A percentile compares a stretch with the other conserved stretches of the same genome.
Evolutionary conservation across 2,329 filamentous ascomycete species (phyloP).

Genomic region (Ascochyta clinopodiicola): DNA sequence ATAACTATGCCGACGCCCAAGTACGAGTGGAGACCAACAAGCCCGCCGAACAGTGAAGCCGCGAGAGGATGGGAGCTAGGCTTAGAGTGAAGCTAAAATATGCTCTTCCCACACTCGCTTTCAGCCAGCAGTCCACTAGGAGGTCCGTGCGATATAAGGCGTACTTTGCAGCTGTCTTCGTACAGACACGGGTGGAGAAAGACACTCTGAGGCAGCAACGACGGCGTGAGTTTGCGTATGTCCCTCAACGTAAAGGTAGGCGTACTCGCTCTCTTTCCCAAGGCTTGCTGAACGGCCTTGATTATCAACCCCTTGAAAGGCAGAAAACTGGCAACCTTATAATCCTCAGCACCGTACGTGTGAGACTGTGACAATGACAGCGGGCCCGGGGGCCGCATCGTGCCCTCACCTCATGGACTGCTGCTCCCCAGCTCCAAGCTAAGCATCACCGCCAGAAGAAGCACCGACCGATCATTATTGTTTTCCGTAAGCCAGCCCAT

Average conservation of each 20-base stretch:
- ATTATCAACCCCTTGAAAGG: not conserved
- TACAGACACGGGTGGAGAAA: not conserved
- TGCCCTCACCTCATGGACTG: too few species aligned
- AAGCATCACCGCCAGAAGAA: too few species aligned
- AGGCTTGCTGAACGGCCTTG: too few species aligned
- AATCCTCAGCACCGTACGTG: slow-evolving; percentile 14
- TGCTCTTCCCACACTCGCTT: slow-evolving; percentile 8
- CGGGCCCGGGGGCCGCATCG: too few species aligned
- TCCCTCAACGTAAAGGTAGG: not conserved
- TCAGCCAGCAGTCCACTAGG: slow-evolving; percentile 2
- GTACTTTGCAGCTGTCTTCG: slow-evolving; percentile 4
- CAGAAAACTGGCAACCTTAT: slow-evolving; percentile 11
- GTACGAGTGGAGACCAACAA: slow-evolving; percentile 3
- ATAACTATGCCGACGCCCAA: not conserved
- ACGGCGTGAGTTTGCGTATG: not conserved
- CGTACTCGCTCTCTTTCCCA: too few species aligned
- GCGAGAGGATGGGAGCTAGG: slow-evolving; percentile 3
- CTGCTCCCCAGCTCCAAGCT: too few species aligned
- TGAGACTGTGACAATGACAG: slow-evolving; percentile 8
- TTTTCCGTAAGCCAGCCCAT: slow-evolving; percentile 3
- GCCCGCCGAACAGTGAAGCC: slow-evolving; percentile 1
- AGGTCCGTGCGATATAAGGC: slow-evolving; percentile 14
- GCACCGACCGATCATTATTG: too few species aligned
- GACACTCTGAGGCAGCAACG: not conserved
- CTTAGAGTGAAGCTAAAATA: slow-evolving; percentile 13